These are phyloP conservation scores for Zanthoxylum bungeanum DNA, from an alignment of 345 rosid genomes.

Conservation along the genomic window DNA sequence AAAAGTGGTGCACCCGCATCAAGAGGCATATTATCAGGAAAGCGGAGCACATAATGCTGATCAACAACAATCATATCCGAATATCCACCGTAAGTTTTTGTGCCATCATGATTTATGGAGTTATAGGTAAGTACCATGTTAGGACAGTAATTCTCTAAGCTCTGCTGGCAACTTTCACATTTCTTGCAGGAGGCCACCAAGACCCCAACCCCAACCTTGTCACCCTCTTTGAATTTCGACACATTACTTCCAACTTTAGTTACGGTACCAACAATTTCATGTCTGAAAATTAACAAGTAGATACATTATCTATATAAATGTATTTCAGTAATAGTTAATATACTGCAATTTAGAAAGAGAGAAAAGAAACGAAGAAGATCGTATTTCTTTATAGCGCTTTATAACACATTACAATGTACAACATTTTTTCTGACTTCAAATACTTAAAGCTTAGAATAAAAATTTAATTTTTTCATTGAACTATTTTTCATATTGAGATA, in stretches of 20 bases:
- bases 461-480: not conserved
- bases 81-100: slow-evolving; percentile 71
- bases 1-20: slow-evolving; percentile 74
- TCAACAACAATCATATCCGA: slow-evolving; percentile 68
- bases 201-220: slow-evolving; percentile 79
- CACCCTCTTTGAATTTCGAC: slow-evolving; percentile 59
- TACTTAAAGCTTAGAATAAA: not conserved
- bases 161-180: slow-evolving; percentile 69
- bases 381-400: not conserved
- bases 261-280: slow-evolving; percentile 76
- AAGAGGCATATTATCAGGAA: slow-evolving; percentile 64
- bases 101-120: slow-evolving; percentile 46
- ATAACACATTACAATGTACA: not conserved
- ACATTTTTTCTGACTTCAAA: not conserved
- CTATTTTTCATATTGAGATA: not conserved
- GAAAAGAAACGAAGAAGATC: not conserved
- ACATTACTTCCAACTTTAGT: slow-evolving; percentile 64
- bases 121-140: slow-evolving; percentile 51
- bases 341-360: not conserved
- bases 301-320: not conserved
- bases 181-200: slow-evolving; percentile 65
- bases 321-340: not conserved
- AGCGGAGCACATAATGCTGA: slow-evolving; percentile 57
- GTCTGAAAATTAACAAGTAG: slow-evolving; percentile 40
- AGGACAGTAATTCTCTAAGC: slow-evolving; percentile 76